phyloP scores from a whole-genome alignment of 2,329 filamentous ascomycete species.

The Acrocalymma vagum region DNA sequence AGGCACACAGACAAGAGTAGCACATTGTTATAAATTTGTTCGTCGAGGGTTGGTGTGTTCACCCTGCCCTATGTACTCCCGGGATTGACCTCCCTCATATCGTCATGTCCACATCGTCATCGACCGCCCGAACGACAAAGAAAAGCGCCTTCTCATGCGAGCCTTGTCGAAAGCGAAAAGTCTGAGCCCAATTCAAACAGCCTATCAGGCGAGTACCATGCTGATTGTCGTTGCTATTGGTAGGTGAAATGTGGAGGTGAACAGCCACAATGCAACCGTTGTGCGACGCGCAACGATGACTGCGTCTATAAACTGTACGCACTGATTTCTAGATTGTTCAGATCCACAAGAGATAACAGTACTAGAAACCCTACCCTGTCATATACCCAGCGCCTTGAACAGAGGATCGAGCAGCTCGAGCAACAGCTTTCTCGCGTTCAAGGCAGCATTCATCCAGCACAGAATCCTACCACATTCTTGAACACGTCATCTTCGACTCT shows the following conservation, averaged over 20 bases:
- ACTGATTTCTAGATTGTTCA: constrained; percentile 1
- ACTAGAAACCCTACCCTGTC: too few species aligned
- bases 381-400: constrained; percentile 16
- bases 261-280: constrained; percentile 16
- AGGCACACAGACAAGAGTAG: too few species aligned
- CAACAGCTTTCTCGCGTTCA: constrained; percentile 3
- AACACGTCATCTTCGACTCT: too few species aligned
- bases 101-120: not conserved
- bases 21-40: too few species aligned
- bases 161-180: constrained; percentile 17
- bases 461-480: too few species aligned
- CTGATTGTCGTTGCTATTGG: not conserved
- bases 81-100: not conserved
- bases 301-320: constrained; percentile 17
- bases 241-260: constrained; percentile 19
- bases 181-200: not conserved
- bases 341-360: too few species aligned
- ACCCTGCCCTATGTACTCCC: too few species aligned
- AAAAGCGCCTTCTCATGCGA: constrained; percentile 23
- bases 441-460: too few species aligned
- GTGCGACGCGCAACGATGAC: constrained; percentile 6
- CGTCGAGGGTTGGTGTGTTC: too few species aligned
- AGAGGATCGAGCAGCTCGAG: constrained; percentile 11
- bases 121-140: constrained; percentile 11
- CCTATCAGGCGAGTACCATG: not conserved